Evolutionary conservation across 106 monocot genomes (phyloP), one percentile per base, ranked within the genome.

Genomic region (Agapanthus africanus): DNA sequence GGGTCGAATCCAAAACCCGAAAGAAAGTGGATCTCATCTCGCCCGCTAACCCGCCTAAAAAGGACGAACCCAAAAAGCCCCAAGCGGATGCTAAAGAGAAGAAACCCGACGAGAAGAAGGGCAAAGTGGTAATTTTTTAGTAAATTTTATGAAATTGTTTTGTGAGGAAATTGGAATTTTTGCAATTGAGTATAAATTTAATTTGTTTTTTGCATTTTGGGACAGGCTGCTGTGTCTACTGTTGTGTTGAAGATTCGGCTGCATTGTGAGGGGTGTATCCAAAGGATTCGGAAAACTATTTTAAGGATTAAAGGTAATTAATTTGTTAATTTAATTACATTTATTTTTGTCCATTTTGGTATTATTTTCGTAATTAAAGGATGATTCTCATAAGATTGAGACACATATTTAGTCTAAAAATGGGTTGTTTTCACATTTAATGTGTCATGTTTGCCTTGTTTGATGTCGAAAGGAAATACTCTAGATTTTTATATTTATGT

Each of bases 241-340:
- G 83, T 91, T 23, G 88, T 80, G 23, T 72, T 95, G 22, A 88
- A 88, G 75, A 75, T 91, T 22, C 50, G 65, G 41, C 77, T 91
- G 21, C 95, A 95, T 62, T 95, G 95, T 73, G 77, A 91, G 4
- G 95, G 91, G 11, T 95, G 95, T 68, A 76, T 86, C 31, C 39
- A 73, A 1, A 66, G 86, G 40, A 85, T 95, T 32, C 39, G 63
- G 41, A 79, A 64, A 37, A 69, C 51, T 7, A 81, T 85, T 23
- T 34, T 11, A 32, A 90, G 84, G 56, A 77, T 81, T 57, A 82
- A 94, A 72, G 94, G 94, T 93, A n/a, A n/a, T n/a, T n/a, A n/a
- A 63, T 37, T 21, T 34, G 37, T 37, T 37, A 63, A 63, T 9
- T 35, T 16, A 37, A 21, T 63, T 63, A 21, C 4, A 7, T 28